Base-by-base conservation (phyloP, 441 rosid genomes). In the Rhodomyrtus psidioides region DNA sequence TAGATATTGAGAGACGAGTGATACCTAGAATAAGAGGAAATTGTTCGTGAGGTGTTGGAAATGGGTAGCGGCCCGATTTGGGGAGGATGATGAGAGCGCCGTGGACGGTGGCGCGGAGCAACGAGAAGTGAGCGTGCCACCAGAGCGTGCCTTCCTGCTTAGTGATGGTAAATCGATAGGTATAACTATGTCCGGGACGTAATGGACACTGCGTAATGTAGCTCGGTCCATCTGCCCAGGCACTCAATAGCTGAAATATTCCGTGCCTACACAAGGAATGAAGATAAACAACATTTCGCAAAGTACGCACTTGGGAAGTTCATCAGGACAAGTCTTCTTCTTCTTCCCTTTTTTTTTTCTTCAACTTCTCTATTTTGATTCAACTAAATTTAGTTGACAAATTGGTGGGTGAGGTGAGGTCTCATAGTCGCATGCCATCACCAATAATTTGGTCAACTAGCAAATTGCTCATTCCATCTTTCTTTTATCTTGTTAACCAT, bases 51-150 rank as follows among this genome's bases (percentile, higher is more conserved):
- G 98, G 98, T 83, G 92, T 91, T 4, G 95, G 96, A 85, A 95
- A 97, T 1, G 99, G 99, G 85, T 94, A 96, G 56, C 55, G 88
- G 4, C 96, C 95, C 16, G 89, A 56, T 86, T 87, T 92, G 10
- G 99, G 99, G 12, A 90, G 95, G 84, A 96, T 91, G 85, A 96
- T 58, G 83, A 94, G 91, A 6, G 97, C 99, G 8, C 99, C 99
- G 9, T 86, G 0, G 44, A 86, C 94, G 7, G 98, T 96, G 83
- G 98, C 95, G 1, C 98, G 99, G 65, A 95, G 92, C 89, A 88
- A 88, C 0, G 95, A 93, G 59, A 90, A 74, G 34, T 97, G 99
- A 79, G 99, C 98, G 49, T 97, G 99, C 98, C 98, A 97, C 99
- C 99, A 96, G 5, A 96, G 92, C 27, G 98, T 94, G n/a, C 99